phyloP scores from a whole-genome alignment of 2,329 filamentous ascomycete genomes.

The Sporothrix brunneoviolacea region DNA sequence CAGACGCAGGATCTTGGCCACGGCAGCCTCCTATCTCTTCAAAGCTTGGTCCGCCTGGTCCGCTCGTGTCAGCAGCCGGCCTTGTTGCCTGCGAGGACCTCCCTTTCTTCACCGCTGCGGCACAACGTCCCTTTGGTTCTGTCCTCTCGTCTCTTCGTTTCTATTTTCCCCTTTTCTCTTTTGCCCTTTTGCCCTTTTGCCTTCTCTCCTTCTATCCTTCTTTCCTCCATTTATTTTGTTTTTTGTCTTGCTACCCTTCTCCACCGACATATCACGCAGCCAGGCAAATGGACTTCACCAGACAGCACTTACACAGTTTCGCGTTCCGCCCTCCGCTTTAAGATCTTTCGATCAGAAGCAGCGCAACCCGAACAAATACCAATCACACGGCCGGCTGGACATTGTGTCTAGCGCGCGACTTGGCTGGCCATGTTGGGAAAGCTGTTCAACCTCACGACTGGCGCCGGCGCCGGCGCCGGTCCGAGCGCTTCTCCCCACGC shows the following conservation, averaged over 20 bases:
- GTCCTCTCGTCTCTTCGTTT: neutral
- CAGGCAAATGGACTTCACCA: conserved; percentile 14
- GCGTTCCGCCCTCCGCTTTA: conserved; percentile 11
- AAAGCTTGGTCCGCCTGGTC: neutral
- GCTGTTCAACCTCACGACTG: conserved; percentile 50
- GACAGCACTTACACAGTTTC: conserved; percentile 10
- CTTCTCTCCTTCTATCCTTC: neutral
- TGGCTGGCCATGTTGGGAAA: conserved; percentile 50
- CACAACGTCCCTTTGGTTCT: neutral
- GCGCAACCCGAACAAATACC: neutral
- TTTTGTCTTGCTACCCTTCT: neutral
- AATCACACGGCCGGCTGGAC: neutral
- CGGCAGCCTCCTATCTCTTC: neutral
- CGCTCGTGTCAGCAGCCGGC: neutral
- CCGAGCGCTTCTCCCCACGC: conserved; percentile 26
- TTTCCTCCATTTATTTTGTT: neutral
- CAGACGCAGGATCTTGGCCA: neutral
- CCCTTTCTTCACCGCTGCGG: conserved; percentile 1
- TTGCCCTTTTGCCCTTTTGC: neutral
- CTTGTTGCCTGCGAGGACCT: neutral
- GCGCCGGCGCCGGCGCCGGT: conserved; percentile 38
- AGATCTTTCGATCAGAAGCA: neutral
- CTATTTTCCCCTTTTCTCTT: neutral
- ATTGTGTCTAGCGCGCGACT: neutral
- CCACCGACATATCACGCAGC: neutral